Evolutionary conservation across 169 alveolate species (phyloP), one percentile per base, ranked within the genome.

Genomic region (Plasmodium relictum): DNA sequence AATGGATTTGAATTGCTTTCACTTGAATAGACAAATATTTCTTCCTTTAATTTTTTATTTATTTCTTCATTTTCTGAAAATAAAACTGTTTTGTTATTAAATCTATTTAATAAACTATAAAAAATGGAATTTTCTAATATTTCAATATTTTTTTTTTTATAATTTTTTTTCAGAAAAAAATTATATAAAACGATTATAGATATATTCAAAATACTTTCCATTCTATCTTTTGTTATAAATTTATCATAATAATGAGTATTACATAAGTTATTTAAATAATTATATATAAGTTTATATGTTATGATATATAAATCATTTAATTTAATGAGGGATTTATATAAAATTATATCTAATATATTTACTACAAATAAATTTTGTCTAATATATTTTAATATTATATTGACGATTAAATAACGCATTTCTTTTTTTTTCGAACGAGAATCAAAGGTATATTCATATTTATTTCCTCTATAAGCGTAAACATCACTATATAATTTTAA

Each of bases 271-370:
- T 6, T 86, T 45, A 72, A 22, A 59, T 37, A 71, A 41, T 86
- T 59, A 18, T 71, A 86, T 8, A 71, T 74, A 71, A 86, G 7
- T 59, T 86, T 86, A 72, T 86, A 86, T 0, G 72, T 45, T n/a
- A 59, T n/a, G 56, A 86, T 41, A 22, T 86, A 86, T 24, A 59
- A 62, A 73, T 86, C 62, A 20, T 24, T 86, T 73, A 86, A 73
- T 59, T 26, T 86, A 18, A 58, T 71, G 42, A 86, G 62, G 16
- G 88, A 70, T 48, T 86, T 62, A 48, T 86, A 86, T 56, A 86
- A 71, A 71, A 86, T 45, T 6, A 86, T 66, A 18, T 86, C 92
- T 22, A 86, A 50, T 31, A 86, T 86, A 54, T 86, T 86, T 3
- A 73, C 59, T 59, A 63, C 83, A 63, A 70, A 86, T n/a, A 45